Base-by-base conservation (phyloP, 805 yeast genomes). In the Sugiyamaella qingdaonensis region DNA sequence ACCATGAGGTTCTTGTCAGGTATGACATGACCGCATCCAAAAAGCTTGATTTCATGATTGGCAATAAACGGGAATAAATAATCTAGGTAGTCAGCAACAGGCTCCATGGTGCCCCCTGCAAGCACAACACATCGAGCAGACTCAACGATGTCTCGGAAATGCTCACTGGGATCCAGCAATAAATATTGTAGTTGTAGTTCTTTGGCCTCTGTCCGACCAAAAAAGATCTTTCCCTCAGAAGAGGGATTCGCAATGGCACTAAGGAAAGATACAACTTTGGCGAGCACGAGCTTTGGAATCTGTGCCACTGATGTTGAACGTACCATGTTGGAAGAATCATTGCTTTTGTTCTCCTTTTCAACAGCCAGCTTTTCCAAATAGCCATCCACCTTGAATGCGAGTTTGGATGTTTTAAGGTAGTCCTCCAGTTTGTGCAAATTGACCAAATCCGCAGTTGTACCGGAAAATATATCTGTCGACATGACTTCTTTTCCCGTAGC, bases 101-200 rank as follows among this genome's bases (percentile, higher is more conserved):
- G 97, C 64, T 87, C 92, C 96, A 90, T 88, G 0, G 98, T 91
- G 11, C 98, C 98, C 34, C 98, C 98, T 1, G 96, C 94, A 2
- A 91, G 65, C 1, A 92, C 73, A 0, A 91, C 85, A 66, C 91
- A 84, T 58, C 76, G 76, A 0, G 89, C 75, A 11, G 80, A 78
- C 2, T 81, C 80, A 0, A 88, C 80, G 2, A 92, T 73, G 1
- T 82, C 84, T 51, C 75, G 73, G 64, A 91, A 88, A 2, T 80
- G 73, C 46, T 79, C 80, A 51, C 88, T 81, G 2, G 97, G 95
- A 62, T 90, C 96, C 7, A 91, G 71, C 7, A 89, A 71, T 75
- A 88, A 77, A 62, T 90, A 91, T 53, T 82, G 81, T 49, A 91
- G 60, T 1, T 72, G 62, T 0, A 66, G 56, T 5, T 58, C 61